These are phyloP conservation scores for Stramenopiles sp. DNA, from an alignment of 352 stramenopile genomes.

Conservation along the genomic window DNA sequence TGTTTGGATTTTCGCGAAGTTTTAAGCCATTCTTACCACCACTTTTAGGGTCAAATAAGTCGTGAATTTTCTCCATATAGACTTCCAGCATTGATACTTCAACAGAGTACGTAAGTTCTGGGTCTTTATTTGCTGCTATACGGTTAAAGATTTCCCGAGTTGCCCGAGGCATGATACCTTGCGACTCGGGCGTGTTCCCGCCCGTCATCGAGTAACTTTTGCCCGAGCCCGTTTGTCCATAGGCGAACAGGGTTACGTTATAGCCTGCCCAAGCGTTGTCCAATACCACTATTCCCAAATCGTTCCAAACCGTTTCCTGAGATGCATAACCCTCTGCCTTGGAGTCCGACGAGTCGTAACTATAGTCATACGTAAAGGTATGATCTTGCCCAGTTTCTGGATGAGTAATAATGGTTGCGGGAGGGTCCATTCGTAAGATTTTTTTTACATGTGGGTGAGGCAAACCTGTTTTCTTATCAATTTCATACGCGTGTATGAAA, in stretches of 20 bases:
- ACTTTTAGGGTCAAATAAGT: constrained; percentile 52
- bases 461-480: constrained; percentile 50
- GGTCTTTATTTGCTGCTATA: constrained; percentile 33
- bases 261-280: constrained; percentile 67
- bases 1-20: constrained; percentile 53
- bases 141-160: constrained; percentile 55
- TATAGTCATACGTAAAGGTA: constrained; percentile 62
- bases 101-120: constrained; percentile 45
- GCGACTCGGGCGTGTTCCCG: constrained; percentile 36
- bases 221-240: constrained; percentile 54
- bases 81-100: constrained; percentile 68
- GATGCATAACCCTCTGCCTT: constrained; percentile 40
- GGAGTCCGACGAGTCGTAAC: constrained; percentile 44
- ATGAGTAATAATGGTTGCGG: constrained; percentile 56
- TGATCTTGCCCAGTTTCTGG: constrained; percentile 47
- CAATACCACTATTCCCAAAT: constrained; percentile 52
- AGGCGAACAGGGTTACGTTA: constrained; percentile 61
- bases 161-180: constrained; percentile 53
- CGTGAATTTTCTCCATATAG: constrained; percentile 56
- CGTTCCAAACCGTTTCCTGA: constrained; percentile 54
- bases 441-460: constrained; percentile 24
- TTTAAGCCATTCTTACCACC: constrained; percentile 44
- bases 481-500: constrained; percentile 38
- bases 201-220: constrained; percentile 66
- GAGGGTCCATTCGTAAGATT: constrained; percentile 27